A percentile compares a stretch with the other conserved stretches of the same genome.
These are phyloP conservation scores for Auricularia cornea DNA, from an alignment of 768 basidiomycete species.

Conservation along the genomic window DNA sequence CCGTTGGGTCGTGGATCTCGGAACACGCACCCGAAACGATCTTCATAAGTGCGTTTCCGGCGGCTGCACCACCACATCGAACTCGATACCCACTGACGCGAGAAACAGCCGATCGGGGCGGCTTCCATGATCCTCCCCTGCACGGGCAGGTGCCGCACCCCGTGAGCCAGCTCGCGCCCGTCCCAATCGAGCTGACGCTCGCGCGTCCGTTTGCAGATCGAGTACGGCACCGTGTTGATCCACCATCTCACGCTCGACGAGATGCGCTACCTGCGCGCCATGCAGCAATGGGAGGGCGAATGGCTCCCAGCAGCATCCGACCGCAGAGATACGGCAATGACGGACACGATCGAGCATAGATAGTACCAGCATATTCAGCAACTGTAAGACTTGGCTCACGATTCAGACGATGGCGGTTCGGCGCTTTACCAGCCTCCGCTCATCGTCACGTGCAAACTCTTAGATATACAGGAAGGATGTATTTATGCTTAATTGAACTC, in stretches of 20 bases:
- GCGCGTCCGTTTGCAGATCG: background rate
- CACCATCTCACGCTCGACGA: background rate
- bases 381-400: too few relatives aligned
- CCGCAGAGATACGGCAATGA: too few relatives aligned
- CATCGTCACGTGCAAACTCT: too few relatives aligned
- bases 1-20: background rate
- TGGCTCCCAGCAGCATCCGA: background rate
- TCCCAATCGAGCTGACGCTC: background rate
- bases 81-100: too few relatives aligned
- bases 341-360: too few relatives aligned
- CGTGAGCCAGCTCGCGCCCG: background rate
- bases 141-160: background rate
- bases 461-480: too few relatives aligned
- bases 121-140: background rate
- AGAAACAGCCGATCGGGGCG: background rate
- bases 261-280: background rate
- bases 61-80: background rate
- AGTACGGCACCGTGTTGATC: background rate
- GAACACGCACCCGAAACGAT: background rate
- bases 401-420: too few relatives aligned
- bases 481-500: too few relatives aligned
- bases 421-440: too few relatives aligned
- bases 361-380: too few relatives aligned
- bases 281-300: background rate
- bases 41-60: background rate